phyloP scores from a whole-genome alignment of 2,329 filamentous ascomycete genomes.

The Allantophomopsis cytisporea region DNA sequence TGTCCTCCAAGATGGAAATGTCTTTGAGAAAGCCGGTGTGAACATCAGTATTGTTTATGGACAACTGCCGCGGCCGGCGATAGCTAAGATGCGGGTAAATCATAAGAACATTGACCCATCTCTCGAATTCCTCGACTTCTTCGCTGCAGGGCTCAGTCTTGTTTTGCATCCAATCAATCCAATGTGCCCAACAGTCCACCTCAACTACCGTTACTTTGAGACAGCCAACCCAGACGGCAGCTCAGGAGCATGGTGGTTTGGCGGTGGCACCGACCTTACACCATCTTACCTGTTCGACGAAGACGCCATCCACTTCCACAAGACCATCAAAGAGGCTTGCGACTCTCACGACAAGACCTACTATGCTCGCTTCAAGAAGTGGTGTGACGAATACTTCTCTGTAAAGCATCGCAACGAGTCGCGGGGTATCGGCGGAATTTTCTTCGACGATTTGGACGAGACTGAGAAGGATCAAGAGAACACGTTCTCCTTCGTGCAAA shows the following conservation, averaged over 20 bases:
- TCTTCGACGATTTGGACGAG: slow-evolving; percentile 95
- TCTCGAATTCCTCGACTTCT: slow-evolving; percentile 82
- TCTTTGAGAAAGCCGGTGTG: slow-evolving; percentile 95
- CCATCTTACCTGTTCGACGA: slow-evolving; percentile 93
- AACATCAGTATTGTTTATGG: slow-evolving; percentile 95
- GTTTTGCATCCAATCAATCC: slow-evolving; percentile 91
- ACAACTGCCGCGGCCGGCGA: slow-evolving; percentile 71
- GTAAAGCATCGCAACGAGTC: slow-evolving; percentile 83
- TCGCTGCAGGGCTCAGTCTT: slow-evolving; percentile 83
- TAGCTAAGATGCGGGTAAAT: slow-evolving; percentile 85
- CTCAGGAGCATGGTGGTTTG: slow-evolving; percentile 93
- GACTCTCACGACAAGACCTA: slow-evolving; percentile 87
- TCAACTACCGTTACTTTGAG: slow-evolving; percentile 99
- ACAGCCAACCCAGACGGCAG: slow-evolving; percentile 74
- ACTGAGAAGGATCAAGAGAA: slow-evolving; percentile 77
- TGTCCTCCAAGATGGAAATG: slow-evolving; percentile 88
- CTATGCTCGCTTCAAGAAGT: slow-evolving; percentile 90
- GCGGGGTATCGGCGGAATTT: slow-evolving; percentile 87
- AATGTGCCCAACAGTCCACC: slow-evolving; percentile 92
- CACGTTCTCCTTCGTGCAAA: slow-evolving; percentile 78
- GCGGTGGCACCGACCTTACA: slow-evolving; percentile 87
- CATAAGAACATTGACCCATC: slow-evolving; percentile 77
- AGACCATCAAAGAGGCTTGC: slow-evolving; percentile 81
- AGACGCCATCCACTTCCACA: slow-evolving; percentile 94
- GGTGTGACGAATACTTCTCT: slow-evolving; percentile 96